Conservation (phyloP, 179 eudicot genomes). For the Spinacia oleracea region DNA sequence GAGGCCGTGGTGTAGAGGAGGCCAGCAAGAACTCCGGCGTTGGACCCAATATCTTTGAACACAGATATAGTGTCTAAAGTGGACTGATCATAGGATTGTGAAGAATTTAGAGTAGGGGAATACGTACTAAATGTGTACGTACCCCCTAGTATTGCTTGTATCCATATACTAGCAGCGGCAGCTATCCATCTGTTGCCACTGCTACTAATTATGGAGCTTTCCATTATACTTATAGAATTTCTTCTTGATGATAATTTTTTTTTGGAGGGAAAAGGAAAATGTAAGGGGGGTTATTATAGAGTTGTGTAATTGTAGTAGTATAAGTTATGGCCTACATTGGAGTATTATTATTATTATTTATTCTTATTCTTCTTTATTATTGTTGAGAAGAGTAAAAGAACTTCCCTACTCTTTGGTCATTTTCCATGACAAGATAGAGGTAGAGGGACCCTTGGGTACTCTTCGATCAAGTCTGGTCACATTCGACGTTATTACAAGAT, state of each 20-base stretch:
- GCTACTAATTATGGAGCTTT: not conserved
- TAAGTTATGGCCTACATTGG: constrained; percentile 16
- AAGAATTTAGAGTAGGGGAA: constrained; percentile 53
- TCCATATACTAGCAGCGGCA: constrained; percentile 51
- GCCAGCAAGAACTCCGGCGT: constrained; percentile 19
- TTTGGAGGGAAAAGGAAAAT: not conserved
- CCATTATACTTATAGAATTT: not conserved
- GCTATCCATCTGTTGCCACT: constrained; percentile 35
- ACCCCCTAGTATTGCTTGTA: constrained; percentile 53
- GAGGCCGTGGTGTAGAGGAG: not conserved
- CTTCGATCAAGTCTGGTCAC: not conserved
- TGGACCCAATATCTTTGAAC: constrained; percentile 65
- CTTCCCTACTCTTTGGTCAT: not conserved
- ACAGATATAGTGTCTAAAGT: constrained; percentile 66
- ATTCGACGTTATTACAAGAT: not conserved
- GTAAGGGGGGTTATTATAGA: not conserved
- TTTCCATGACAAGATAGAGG: not conserved
- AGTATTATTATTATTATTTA: not conserved
- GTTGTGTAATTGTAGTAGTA: not conserved
- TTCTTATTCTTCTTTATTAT: no score
- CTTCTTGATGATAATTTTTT: not conserved
- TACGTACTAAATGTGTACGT: constrained; percentile 42
- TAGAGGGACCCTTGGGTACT: not conserved
- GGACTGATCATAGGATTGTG: constrained; percentile 57
- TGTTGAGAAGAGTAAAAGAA: not conserved